Conservation (phyloP, 2,329 filamentous ascomycete species). For the Exophiala sideris region DNA sequence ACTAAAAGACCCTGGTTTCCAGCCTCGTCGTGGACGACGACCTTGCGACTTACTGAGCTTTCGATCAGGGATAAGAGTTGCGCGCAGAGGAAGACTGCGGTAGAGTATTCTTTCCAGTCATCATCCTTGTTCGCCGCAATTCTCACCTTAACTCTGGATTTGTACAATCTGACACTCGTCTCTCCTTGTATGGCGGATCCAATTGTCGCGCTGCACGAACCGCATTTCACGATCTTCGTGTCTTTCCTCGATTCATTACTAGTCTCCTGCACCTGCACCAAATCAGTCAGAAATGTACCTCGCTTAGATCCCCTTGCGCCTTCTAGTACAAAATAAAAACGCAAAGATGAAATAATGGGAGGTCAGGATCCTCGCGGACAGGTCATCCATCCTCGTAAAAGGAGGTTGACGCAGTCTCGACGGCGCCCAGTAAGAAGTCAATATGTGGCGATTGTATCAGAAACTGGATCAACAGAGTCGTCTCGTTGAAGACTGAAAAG, state of each 20-base stretch:
- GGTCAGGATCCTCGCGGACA: constrained; percentile 23
- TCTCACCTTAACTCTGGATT: constrained; percentile 43
- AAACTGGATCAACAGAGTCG: constrained; percentile 45
- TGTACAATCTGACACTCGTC: constrained; percentile 40
- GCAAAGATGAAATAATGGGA: constrained; percentile 26
- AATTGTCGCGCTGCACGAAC: constrained; percentile 36
- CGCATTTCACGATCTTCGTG: constrained; percentile 34
- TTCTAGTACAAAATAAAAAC: constrained; percentile 22
- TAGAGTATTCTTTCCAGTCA: constrained; percentile 31
- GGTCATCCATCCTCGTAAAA: constrained; percentile 33
- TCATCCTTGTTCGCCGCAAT: constrained; percentile 23
- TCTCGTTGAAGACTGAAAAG: constrained; percentile 36
- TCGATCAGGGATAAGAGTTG: constrained; percentile 56
- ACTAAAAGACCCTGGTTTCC: constrained; percentile 30
- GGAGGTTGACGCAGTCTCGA: constrained; percentile 23
- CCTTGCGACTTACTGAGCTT: constrained; percentile 54
- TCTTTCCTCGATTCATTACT: constrained; percentile 19
- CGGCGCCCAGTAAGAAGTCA: constrained; percentile 28
- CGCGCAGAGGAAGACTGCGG: constrained; percentile 48
- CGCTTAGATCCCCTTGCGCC: constrained; percentile 34
- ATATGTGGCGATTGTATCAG: constrained; percentile 61
- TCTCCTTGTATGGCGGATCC: constrained; percentile 28
- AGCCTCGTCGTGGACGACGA: constrained; percentile 45
- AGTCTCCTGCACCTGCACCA: background rate
- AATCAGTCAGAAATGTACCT: constrained; percentile 34